These are phyloP conservation scores for Paecilomyces sp. DNA, from an alignment of 2,329 filamentous ascomycete genomes.

Conservation along the genomic window DNA sequence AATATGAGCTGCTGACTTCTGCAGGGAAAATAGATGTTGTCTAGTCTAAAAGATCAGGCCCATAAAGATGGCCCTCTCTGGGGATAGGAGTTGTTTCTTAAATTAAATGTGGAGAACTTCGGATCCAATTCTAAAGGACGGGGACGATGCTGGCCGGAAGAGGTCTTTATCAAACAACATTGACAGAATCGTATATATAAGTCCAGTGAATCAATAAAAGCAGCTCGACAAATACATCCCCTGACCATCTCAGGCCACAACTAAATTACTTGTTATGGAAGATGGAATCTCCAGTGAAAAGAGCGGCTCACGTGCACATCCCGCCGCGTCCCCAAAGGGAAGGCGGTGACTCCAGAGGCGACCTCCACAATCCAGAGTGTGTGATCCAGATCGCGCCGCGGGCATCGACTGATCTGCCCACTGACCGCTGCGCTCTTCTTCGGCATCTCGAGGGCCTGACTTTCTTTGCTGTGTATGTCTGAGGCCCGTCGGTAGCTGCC, in stretches of 20 bases:
- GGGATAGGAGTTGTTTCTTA: neutral
- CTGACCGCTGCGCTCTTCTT: neutral
- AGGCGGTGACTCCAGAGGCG: neutral
- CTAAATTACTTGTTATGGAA: neutral
- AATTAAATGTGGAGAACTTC: neutral
- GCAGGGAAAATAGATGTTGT: neutral
- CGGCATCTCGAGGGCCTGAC: neutral
- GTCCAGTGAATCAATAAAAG: neutral
- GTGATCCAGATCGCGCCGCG: neutral
- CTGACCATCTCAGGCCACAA: neutral
- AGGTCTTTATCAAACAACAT: neutral
- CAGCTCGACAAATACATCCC: neutral
- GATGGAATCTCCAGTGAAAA: neutral
- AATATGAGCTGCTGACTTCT: neutral
- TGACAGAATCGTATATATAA: neutral
- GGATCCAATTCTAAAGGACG: neutral
- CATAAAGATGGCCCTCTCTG: neutral
- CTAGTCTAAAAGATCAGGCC: neutral
- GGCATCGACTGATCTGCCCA: neutral
- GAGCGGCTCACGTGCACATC: neutral
- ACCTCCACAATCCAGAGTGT: neutral
- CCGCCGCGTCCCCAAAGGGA: neutral
- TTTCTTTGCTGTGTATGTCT: neutral
- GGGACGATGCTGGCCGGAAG: neutral
- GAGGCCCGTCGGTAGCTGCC: neutral